Evolutionary conservation across 2,329 filamentous ascomycete species (phyloP), one percentile per base, ranked within the genome.

Genomic region (Aspergillus oerlinghausenensis): DNA sequence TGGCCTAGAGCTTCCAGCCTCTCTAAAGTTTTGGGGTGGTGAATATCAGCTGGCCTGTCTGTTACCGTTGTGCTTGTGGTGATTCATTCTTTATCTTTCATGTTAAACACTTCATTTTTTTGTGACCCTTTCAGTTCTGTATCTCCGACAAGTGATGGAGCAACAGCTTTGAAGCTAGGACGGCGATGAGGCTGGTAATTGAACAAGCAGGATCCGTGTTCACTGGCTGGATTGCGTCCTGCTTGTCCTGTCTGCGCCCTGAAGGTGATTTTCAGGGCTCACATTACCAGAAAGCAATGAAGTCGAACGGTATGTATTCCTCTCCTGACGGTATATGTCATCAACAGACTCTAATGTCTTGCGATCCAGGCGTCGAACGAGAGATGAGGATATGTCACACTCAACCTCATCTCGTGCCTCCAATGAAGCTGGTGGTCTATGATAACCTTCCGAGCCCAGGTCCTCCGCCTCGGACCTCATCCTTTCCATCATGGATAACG

Each of bases 371-470:
- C 45, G 61, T 74, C 43, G 69, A 78, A 55, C 70, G 74, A 62
- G 72, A 76, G 56, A 76, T 78, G 74, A 65, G 70, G 64, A 67
- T 79, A 66, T 76, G 72, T 65, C 71, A 75, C 55, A 70, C 73
- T 54, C 77, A 80, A 63, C 78, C 78, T 58, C 73, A 74, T 63
- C 72, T 77, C 45, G 71, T 79, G 49, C 72, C 76, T 26, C 77
- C 77, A 6, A 79, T 78, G 75, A 77, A 74, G 62, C 66, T 78
- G 59, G 68, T 68, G 43, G 67, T 76, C 52, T 75, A 75, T 59
- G 71, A 77, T 64, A 69, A 75, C 52, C 67, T 75, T 23, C 74
- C 75, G 17, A 68, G 68, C 35, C 71, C 71, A 42, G 63, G 60
- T 51, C 57, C 68, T 7, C 62, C 65, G 49, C 65, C 68, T 42